A percentile compares a stretch with the other conserved stretches of the same genome.
These are phyloP conservation scores for Mycena venus DNA, from an alignment of 768 basidiomycete species.

Conservation along the genomic window DNA sequence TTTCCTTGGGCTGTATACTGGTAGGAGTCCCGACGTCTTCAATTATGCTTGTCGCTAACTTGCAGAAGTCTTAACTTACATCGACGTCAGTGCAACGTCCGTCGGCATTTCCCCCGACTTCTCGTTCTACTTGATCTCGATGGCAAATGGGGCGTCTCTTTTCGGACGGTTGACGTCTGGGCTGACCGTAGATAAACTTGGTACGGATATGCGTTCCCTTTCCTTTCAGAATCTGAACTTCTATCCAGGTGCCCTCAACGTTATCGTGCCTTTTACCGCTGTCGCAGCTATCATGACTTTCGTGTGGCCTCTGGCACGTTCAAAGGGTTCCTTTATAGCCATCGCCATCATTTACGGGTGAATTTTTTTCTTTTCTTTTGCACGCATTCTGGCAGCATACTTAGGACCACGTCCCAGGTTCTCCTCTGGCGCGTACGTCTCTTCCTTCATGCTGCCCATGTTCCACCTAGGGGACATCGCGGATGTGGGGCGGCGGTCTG, in stretches of 20 bases:
- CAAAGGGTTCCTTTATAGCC: conserved; percentile 60
- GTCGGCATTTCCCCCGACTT: conserved; percentile 65
- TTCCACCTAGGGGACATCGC: conserved; percentile 70
- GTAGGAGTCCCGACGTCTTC: conserved; percentile 47
- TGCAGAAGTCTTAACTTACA: conserved; percentile 71
- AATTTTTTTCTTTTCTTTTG: conserved; percentile 32
- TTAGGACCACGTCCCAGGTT: conserved; percentile 53
- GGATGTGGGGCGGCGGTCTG: conserved; percentile 77
- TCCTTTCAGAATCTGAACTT: not conserved
- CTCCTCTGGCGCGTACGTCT: conserved; percentile 73
- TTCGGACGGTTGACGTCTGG: conserved; percentile 73
- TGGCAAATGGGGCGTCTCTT: conserved; percentile 76
- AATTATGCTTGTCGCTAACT: conserved; percentile 34
- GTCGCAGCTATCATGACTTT: conserved; percentile 72
- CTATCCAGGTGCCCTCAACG: conserved; percentile 71
- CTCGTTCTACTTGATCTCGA: conserved; percentile 75
- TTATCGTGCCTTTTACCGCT: conserved; percentile 74
- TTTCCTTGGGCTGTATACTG: conserved; percentile 80
- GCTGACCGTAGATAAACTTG: conserved; percentile 65
- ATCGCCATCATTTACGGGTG: conserved; percentile 78
- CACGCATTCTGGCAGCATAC: not conserved
- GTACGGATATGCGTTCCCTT: conserved; percentile 45
- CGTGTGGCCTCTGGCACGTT: conserved; percentile 76
- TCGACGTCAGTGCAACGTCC: conserved; percentile 67
- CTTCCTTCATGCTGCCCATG: conserved; percentile 68